These are phyloP conservation scores for Neurospora sp. DNA, from an alignment of 495 filamentous ascomycete species.

Conservation along the genomic window DNA sequence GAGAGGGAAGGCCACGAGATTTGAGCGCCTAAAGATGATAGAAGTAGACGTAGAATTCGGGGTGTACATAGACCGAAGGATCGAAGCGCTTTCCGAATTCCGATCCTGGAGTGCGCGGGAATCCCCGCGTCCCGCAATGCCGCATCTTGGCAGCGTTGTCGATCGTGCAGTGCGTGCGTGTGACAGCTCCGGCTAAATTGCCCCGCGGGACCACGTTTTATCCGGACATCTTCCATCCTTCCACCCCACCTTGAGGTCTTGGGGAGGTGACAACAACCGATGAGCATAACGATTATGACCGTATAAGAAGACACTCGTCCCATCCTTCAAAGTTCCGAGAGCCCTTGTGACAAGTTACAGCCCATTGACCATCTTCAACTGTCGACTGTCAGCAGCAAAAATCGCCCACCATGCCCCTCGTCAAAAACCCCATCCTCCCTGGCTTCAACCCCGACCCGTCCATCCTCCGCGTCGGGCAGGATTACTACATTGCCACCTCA, in stretches of 20 bases:
- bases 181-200: neutral
- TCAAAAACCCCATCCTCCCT: constrained; percentile 51
- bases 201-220: neutral
- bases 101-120: neutral
- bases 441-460: constrained; percentile 57
- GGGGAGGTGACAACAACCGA: neutral
- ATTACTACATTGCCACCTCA: constrained; percentile 55
- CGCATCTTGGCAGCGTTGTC: neutral
- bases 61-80: neutral
- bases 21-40: neutral
- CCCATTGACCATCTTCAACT: too few species aligned
- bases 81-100: neutral
- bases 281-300: neutral
- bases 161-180: neutral
- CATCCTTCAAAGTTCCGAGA: neutral
- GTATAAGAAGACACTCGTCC: neutral
- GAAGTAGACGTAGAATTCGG: neutral
- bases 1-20: neutral
- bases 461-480: constrained; percentile 42
- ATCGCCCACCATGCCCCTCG: constrained; percentile 25
- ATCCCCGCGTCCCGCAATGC: neutral
- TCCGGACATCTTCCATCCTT: neutral
- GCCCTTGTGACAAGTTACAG: neutral
- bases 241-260: neutral
- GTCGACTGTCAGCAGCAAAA: neutral